Evolutionary conservation across 2,329 filamentous ascomycete genomes (phyloP), one percentile per base, ranked within the genome.

Genomic region (Metarhizium guizhouense): DNA sequence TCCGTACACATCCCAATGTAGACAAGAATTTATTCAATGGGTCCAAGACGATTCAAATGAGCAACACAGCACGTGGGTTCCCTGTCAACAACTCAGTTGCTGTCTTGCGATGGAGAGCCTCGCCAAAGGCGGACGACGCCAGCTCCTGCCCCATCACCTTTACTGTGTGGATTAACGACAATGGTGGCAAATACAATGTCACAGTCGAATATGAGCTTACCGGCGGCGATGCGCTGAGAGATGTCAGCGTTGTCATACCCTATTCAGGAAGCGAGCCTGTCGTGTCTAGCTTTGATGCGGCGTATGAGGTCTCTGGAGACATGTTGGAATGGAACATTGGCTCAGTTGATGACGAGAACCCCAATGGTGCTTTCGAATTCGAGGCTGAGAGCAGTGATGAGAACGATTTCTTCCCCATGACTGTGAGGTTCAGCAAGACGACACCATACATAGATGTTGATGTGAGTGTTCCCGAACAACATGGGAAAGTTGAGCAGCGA

Each of bases 401-500:
- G 68, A 86, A 90, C 56, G 92, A 96, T 64, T 97, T 97, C 76
- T 99, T 99, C 84, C 94, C 94, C 1, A 97, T 99, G 92, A 87
- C 83, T 54, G 85, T 97, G 58, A 82, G 85, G 54, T 99, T 99
- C 74, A 86, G 83, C 60, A 96, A 95, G 80, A 81, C 84, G 47
- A 83, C 81, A 57, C 93, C 94, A 32, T 96, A 90, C 70, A 82
- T 97, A 52, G 90, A 96, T 65, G 89, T 99, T 60, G 91, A 96
- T 75, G 93, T 97, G 78, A 86, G 87, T 82, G 59, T 7, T 29
- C 25, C 6, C 14, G 16, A 3, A 4, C 7, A 11, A 14, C 16
- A 43, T 47, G 16, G 14, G 6, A 16, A 45, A 45, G 16, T 16
- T 20, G 3, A 7, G 18, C 57, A 43, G 30, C 18, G 45, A 7